A percentile compares a stretch with the other conserved stretches of the same genome.
phyloP scores from a whole-genome alignment of 1,139 yeast species.

The Suhomyces maxii region DNA sequence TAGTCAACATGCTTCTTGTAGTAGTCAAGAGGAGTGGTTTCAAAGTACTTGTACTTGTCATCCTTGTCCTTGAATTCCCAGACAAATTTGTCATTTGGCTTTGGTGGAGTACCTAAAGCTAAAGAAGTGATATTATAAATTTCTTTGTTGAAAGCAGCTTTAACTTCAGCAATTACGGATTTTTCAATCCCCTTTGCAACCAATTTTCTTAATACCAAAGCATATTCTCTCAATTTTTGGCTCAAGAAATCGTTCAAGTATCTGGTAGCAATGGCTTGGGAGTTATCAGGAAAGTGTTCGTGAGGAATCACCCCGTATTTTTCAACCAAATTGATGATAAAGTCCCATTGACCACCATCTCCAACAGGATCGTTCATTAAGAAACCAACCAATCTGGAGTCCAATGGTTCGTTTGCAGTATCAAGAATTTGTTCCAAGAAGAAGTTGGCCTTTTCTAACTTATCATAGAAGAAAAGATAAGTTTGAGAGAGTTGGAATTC shows the following conservation, averaged over 20 bases:
- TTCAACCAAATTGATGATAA: constrained; percentile 70
- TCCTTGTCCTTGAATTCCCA: constrained; percentile 81
- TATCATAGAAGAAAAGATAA: constrained; percentile 71
- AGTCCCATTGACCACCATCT: constrained; percentile 88
- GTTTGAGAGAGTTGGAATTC: constrained; percentile 71
- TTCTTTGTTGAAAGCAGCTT: constrained; percentile 55
- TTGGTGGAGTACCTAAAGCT: constrained; percentile 77
- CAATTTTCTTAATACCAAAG: constrained; percentile 60
- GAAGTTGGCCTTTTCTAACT: constrained; percentile 72
- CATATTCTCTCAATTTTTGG: constrained; percentile 73
- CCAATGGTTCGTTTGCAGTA: constrained; percentile 63
- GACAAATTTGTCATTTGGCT: constrained; percentile 59
- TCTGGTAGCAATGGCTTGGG: constrained; percentile 59
- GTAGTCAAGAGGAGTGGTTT: constrained; percentile 64
- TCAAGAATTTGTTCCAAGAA: constrained; percentile 74
- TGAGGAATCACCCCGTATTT: constrained; percentile 82
- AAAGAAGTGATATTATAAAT: constrained; percentile 64
- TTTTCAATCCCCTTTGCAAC: constrained; percentile 27
- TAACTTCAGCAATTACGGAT: constrained; percentile 28
- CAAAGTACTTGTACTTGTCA: constrained; percentile 53
- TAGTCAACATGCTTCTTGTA: constrained; percentile 54
- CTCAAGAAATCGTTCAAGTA: constrained; percentile 62
- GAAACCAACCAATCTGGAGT: constrained; percentile 65
- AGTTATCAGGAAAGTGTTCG: constrained; percentile 68
- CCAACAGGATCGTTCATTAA: constrained; percentile 62